Evolutionary conservation across 495 filamentous ascomycete species (phyloP).

Genomic region (Bathelium albidoporum): DNA sequence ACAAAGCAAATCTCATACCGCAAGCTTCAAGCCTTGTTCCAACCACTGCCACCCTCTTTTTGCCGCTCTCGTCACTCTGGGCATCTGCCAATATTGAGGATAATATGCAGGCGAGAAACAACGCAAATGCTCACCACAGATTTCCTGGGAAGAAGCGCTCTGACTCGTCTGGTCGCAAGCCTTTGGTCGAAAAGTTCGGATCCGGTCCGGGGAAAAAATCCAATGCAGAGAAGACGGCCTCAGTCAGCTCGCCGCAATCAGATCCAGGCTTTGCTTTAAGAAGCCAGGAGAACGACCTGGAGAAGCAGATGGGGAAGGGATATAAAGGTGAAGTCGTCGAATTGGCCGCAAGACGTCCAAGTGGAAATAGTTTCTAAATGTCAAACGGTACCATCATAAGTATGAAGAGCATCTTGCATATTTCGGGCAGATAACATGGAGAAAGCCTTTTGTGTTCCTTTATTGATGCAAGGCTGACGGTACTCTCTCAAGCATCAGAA

Average conservation of each 20-base stretch:
- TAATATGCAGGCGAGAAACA: slow-evolving; percentile 6
- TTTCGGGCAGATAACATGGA: not conserved
- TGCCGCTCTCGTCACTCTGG: slow-evolving; percentile 77
- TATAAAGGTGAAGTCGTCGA: not conserved
- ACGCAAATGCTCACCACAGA: slow-evolving; percentile 14
- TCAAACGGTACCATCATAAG: not conserved
- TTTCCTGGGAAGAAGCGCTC: slow-evolving; percentile 6
- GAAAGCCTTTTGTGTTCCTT: not conserved
- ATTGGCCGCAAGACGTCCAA: not conserved
- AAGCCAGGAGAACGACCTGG: not conserved
- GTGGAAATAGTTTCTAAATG: not conserved
- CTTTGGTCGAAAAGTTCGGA: not conserved
- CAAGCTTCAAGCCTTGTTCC: slow-evolving; percentile 45
- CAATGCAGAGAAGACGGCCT: not conserved
- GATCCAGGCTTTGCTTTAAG: not conserved
- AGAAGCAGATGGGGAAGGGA: not conserved
- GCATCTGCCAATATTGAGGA: slow-evolving; percentile 40
- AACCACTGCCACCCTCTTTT: slow-evolving; percentile 61
- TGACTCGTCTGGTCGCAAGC: not conserved
- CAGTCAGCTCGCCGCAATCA: not conserved
- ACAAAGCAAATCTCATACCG: slow-evolving; percentile 24
- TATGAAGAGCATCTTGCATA: not conserved
- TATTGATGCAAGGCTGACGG: not conserved
- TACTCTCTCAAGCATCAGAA: not conserved
- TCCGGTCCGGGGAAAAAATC: not conserved